Evolutionary conservation across 345 rosid species (phyloP), one percentile per base, ranked within the genome.

Genomic region (Erucastrum elatum): DNA sequence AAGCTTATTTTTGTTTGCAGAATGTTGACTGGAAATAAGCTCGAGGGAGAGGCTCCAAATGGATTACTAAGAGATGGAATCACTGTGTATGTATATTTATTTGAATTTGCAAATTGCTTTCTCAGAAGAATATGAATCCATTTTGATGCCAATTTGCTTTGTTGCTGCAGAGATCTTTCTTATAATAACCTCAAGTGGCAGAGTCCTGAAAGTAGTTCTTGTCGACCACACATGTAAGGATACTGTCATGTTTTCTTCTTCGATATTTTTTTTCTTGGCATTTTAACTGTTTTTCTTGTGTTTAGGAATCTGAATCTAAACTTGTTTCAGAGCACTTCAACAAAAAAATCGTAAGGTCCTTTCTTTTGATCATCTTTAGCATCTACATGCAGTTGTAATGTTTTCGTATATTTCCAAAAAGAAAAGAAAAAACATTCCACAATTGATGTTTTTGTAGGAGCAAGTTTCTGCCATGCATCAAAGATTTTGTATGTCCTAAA

Each of bases 111-210:
- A 46, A 44, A 66, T 60, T 60, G n/a, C 17, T 21, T 77, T n/a
- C 37, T 73, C 56, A 33, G 10, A 46, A 72, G 15, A 31, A 26
- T 60, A 33, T 72, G 72, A 72, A 72, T 73, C 41, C 74, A 72
- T 70, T 31, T 64, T 70, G 72, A 70, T 70, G 34, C 62, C 26
- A 15, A 33, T 41, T n/a, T 17, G 5, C 62, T 75, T 51, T 80
- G 46, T 75, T 70, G 35, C 59, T 84, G 79, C 90, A 90, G 97
- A 31, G 95, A 92, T 86, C 88, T 92, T 71, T 89, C 97, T 5
- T 90, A 88, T 76, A 92, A 92, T 74, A 86, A 90, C 78, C 89
- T 92, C 74, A 68, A 84, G 27, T 77, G 78, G 82, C 89, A 86
- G 82, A 81, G 80, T 55, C 78, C 90, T 17, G 86, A 77, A 41